phyloP scores from a whole-genome alignment of 2,329 filamentous ascomycete species.

The Phaeosphaeria sp. region DNA sequence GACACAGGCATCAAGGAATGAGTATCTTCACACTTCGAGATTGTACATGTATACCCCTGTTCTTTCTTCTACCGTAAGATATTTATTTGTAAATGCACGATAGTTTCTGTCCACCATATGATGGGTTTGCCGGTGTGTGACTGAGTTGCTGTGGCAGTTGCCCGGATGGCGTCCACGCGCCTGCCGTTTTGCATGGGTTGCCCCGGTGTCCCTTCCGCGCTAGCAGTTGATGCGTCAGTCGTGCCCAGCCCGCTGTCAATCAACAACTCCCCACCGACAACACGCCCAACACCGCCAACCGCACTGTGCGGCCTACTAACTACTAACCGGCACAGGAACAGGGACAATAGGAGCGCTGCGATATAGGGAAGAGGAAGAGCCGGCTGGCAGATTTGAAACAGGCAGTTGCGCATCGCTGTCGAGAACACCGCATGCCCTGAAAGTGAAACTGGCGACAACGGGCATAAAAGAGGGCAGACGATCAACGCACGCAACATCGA shows the following conservation, averaged over 20 bases:
- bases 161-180: not conserved
- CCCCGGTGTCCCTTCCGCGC: conserved; percentile 12
- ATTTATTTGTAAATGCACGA: not conserved
- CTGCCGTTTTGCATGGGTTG: conserved; percentile 7
- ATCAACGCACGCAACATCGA: conserved; percentile 19
- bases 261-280: conserved; percentile 33
- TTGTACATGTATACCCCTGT: conserved; percentile 26
- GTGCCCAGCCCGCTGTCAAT: conserved; percentile 7
- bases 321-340: conserved; percentile 45
- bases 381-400: conserved; percentile 21
- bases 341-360: conserved; percentile 16
- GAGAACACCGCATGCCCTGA: conserved; percentile 25
- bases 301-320: conserved; percentile 34
- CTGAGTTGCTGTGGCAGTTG: not conserved
- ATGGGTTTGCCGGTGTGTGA: not conserved
- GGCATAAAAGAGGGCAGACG: conserved; percentile 24
- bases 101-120: not conserved
- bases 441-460: conserved; percentile 35
- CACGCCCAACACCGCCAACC: conserved; percentile 28
- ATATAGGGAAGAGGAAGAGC: conserved; percentile 11
- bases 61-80: not conserved
- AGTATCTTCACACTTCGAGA: conserved; percentile 5
- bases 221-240: conserved; percentile 10
- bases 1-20: conserved; percentile 23
- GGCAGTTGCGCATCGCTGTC: conserved; percentile 33